Evolutionary conservation across 805 yeast species (phyloP).

Genomic region (Saturnispora silvae): DNA sequence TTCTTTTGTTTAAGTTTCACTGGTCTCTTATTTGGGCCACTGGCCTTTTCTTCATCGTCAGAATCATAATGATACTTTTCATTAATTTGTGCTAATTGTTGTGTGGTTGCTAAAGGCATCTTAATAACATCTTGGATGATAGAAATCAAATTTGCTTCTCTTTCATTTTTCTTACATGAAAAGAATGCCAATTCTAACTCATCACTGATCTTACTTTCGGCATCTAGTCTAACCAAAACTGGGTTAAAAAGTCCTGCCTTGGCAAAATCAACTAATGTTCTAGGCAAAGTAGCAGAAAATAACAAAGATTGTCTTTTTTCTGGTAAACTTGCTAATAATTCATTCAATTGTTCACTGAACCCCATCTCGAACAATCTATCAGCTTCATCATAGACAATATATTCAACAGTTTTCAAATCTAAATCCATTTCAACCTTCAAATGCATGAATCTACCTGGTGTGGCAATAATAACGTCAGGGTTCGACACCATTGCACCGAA

Average conservation of each 20-base stretch:
- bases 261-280: conserved; percentile 88
- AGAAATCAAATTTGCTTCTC: conserved; percentile 77
- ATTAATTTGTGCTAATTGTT: conserved; percentile 47
- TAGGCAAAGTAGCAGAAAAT: conserved; percentile 92
- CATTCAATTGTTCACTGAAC: conserved; percentile 86
- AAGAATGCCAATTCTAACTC: conserved; percentile 84
- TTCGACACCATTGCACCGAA: conserved; percentile 84
- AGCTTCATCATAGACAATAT: conserved; percentile 93
- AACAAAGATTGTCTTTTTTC: conserved; percentile 74
- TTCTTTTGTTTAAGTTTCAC: conserved; percentile 51
- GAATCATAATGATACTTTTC: conserved; percentile 42
- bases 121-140: conserved; percentile 77
- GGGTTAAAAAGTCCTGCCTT: conserved; percentile 94
- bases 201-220: conserved; percentile 85
- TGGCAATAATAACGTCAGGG: conserved; percentile 92
- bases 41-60: conserved; percentile 31
- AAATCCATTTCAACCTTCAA: conserved; percentile 90
- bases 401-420: conserved; percentile 74
- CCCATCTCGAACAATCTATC: conserved; percentile 96
- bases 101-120: conserved; percentile 69
- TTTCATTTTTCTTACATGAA: conserved; percentile 68
- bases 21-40: conserved; percentile 19
- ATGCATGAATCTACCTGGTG: conserved; percentile 96
- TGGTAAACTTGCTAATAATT: conserved; percentile 75
- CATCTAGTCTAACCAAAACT: conserved; percentile 81